Evolutionary conservation across 2,329 filamentous ascomycete genomes (phyloP), one percentile per base, ranked within the genome.

Genomic region (Colletotrichum coccodes): DNA sequence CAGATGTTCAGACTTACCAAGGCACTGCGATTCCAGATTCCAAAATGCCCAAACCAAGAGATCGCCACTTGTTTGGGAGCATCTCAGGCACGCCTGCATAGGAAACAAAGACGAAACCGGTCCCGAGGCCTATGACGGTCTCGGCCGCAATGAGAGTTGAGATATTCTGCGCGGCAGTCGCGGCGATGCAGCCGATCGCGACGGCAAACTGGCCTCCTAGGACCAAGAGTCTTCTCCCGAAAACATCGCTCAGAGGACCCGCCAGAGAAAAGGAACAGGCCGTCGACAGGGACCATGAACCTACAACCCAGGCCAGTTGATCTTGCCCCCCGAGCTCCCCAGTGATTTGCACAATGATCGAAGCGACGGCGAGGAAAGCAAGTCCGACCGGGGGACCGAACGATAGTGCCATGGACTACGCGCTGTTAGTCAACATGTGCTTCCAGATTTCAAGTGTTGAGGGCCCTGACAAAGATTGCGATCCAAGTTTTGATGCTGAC

Each of bases 1-100:
- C n/a, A 62, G 49, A 34, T 56, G 34, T 42, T 49, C 71, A 72
- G 62, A 78, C 70, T 62, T 32, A 63, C 58, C 69, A 70, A 4
- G 61, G 66, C 21, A 64, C 36, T 21, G 60, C 57, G 44, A 71
- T 71, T 40, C 69, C 69, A n/a, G 50, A 64, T 42, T 71, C 69
- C 32, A 71, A 38, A 26, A 71, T 71, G 11, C 69, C 69, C 21
- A 72, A 32, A 21, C 63, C 64, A 40, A 70, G 54, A 26, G 42
- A 58, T 59, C 77, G 73, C 64, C 77, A 79, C 66, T 79, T 79
- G 68, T 79, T 79, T 32, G 78, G 77, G 14, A 79, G 71, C 62
- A 79, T 60, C 71, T 79, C 78, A 8, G 73, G 71, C 21, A 79
- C 77, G 18, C 76, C 77, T 1, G 78, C 74, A 57, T 78, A 79